Conservation (phyloP, 306 rosid genomes). For the Lathyrus aphaca region DNA sequence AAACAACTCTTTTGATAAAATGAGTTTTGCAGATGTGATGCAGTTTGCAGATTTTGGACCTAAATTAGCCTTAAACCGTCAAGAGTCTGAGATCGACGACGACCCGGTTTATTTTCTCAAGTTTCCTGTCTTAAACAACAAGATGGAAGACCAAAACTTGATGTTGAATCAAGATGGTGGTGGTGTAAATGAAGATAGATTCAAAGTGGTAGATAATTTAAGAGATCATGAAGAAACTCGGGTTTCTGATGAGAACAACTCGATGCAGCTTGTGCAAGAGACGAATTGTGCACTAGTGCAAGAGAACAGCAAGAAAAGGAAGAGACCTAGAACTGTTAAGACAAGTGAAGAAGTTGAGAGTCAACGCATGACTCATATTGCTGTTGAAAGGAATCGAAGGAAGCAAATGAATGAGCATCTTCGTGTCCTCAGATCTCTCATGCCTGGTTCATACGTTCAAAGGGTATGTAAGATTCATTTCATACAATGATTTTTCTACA, state of each 20-base stretch:
- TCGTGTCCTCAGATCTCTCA: slow-evolving; percentile 87
- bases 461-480: slow-evolving; percentile 58
- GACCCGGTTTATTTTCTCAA: slow-evolving; percentile 84
- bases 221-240: slow-evolving; percentile 42
- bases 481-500: neutral
- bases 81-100: slow-evolving; percentile 61
- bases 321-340: slow-evolving; percentile 70
- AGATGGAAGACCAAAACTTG: slow-evolving; percentile 52
- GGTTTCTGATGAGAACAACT: slow-evolving; percentile 33
- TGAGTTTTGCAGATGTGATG: slow-evolving; percentile 90
- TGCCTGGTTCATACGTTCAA: slow-evolving; percentile 98
- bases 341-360: slow-evolving; percentile 91
- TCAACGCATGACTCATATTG: slow-evolving; percentile 95
- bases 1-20: slow-evolving; percentile 57
- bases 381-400: slow-evolving; percentile 84
- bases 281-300: slow-evolving; percentile 26
- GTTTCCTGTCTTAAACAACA: slow-evolving; percentile 80
- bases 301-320: slow-evolving; percentile 63
- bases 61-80: slow-evolving; percentile 68
- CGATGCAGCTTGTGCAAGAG: slow-evolving; percentile 45
- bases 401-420: slow-evolving; percentile 99
- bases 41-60: slow-evolving; percentile 96
- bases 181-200: slow-evolving; percentile 43
- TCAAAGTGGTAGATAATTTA: slow-evolving; percentile 32
- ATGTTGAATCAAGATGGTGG: slow-evolving; percentile 24